Conservation (phyloP, 176 grass and related monocot species). For the Tillandsia leiboldiana region DNA sequence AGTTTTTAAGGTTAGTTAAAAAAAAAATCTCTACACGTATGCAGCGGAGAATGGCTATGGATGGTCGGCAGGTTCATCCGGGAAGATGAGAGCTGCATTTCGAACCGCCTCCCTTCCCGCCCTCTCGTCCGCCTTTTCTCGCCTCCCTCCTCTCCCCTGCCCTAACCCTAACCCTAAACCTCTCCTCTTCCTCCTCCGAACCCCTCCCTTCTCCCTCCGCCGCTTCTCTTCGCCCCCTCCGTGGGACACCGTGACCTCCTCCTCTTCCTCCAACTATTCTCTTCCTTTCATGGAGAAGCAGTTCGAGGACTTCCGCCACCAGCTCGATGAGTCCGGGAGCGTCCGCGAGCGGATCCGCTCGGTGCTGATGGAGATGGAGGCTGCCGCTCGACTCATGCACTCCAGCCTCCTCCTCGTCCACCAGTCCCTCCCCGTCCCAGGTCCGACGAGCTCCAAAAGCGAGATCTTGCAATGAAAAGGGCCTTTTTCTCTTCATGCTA, state of each 20-base stretch:
- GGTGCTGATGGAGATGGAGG: constrained; percentile 71
- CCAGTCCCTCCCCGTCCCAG: constrained; percentile 55
- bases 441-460: constrained; percentile 4
- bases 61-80: not conserved
- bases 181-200: not conserved
- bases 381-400: constrained; percentile 48
- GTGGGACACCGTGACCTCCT: constrained; percentile 2
- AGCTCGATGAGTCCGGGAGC: constrained; percentile 66
- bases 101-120: constrained; percentile 13
- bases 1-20: too few relatives aligned
- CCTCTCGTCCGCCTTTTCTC: not conserved
- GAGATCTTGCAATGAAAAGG: not conserved
- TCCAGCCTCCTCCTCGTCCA: constrained; percentile 80
- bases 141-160: not conserved
- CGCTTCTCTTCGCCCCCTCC: constrained; percentile 19
- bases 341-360: constrained; percentile 57
- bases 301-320: constrained; percentile 70
- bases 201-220: constrained; percentile 8
- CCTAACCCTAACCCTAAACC: constrained; percentile 2
- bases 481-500: not conserved
- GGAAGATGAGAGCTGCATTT: constrained; percentile 39
- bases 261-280: constrained; percentile 7
- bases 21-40: not conserved
- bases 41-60: not conserved
- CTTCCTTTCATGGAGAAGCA: constrained; percentile 61